These are phyloP conservation scores for Epichloe amarillans DNA, from an alignment of 2,329 filamentous ascomycete genomes.

Conservation along the genomic window DNA sequence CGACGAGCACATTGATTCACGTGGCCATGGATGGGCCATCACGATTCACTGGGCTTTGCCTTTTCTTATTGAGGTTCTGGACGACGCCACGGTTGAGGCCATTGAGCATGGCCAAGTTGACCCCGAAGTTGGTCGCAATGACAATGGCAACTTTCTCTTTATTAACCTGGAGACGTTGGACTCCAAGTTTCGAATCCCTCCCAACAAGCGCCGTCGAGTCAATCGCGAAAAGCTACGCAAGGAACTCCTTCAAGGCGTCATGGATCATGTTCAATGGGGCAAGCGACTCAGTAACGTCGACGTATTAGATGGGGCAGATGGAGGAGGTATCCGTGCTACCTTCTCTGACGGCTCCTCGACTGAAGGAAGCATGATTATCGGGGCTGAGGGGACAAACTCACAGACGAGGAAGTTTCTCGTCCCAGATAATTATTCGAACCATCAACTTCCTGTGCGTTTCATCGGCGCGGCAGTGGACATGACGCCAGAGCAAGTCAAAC, in stretches of 20 bases:
- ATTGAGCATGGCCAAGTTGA: constrained; percentile 18
- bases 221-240: constrained; percentile 22
- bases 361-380: constrained; percentile 23
- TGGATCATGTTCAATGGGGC: constrained; percentile 17
- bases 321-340: constrained; percentile 15
- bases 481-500: constrained; percentile 22
- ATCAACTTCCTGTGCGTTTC: constrained; percentile 23
- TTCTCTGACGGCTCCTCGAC: constrained; percentile 21
- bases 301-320: constrained; percentile 8
- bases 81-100: constrained; percentile 10
- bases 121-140: constrained; percentile 25
- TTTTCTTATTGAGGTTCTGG: constrained; percentile 14
- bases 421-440: constrained; percentile 18
- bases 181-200: constrained; percentile 25
- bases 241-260: constrained; percentile 16
- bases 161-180: constrained; percentile 25
- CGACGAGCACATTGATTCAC: constrained; percentile 15
- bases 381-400: constrained; percentile 28
- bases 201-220: constrained; percentile 22
- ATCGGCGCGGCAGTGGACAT: constrained; percentile 25
- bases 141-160: constrained; percentile 26
- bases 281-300: constrained; percentile 19
- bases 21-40: constrained; percentile 41
- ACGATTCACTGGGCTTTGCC: constrained; percentile 45
- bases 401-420: constrained; percentile 21